A percentile compares a stretch with the other conserved stretches of the same genome.
Conservation (phyloP, 2,329 filamentous ascomycete genomes). For the Xylaria multiplex region DNA sequence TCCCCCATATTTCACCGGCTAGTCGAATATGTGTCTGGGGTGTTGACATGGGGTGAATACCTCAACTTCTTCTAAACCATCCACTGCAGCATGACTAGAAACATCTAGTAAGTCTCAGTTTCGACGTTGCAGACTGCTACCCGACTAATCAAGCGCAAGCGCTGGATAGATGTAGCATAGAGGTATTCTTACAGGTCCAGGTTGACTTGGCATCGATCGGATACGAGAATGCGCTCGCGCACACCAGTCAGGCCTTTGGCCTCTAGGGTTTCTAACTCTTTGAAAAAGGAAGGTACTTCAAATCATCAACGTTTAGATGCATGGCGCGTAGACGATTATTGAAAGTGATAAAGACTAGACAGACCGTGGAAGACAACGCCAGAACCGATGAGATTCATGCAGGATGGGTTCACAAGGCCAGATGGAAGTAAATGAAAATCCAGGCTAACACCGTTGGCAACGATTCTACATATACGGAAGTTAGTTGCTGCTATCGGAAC, state of each 20-base stretch:
- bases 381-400: constrained; percentile 29
- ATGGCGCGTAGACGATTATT: neutral
- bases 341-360: neutral
- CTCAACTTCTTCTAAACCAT: constrained; percentile 24
- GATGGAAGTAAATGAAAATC: constrained; percentile 28
- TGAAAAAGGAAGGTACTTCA: constrained; percentile 24
- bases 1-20: no score
- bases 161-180: neutral
- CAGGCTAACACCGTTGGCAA: constrained; percentile 20
- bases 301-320: neutral
- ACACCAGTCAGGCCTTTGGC: constrained; percentile 25
- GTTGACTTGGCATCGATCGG: constrained; percentile 29
- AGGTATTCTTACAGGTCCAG: constrained; percentile 24
- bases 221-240: constrained; percentile 24
- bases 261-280: constrained; percentile 20
- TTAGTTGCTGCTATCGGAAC: neutral
- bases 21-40: neutral
- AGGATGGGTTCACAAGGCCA: constrained; percentile 15
- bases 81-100: constrained; percentile 13
- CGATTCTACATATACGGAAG: neutral
- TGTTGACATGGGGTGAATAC: neutral
- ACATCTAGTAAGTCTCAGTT: neutral
- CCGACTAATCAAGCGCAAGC: no score
- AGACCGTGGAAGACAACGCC: constrained; percentile 24
- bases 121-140: no score